A percentile compares a stretch with the other conserved stretches of the same genome.
Evolutionary conservation across 177 flowering plant genomes (phyloP).

Genomic region (Vitis hybrid): DNA sequence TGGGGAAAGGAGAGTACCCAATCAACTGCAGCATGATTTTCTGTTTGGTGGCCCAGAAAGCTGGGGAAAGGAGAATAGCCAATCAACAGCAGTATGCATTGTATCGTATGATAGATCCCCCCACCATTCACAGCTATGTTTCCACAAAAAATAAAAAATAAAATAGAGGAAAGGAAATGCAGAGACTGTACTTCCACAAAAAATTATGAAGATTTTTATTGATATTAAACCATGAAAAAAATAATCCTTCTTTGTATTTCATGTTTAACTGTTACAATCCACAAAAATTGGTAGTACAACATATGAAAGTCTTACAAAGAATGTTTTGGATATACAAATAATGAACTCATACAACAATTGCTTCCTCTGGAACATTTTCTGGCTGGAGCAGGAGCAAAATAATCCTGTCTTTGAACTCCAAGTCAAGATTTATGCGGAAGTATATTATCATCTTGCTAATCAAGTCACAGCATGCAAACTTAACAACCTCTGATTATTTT

Average conservation of each 20-base stretch:
- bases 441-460: not conserved
- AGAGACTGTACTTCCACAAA: no score
- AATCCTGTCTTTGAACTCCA: not conserved
- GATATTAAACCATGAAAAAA: not conserved
- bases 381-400: not conserved
- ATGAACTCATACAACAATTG: constrained; percentile 9
- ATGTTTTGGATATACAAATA: constrained; percentile 6
- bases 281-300: not conserved
- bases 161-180: not conserved
- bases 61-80: no score
- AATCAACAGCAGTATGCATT: no score
- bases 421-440: not conserved
- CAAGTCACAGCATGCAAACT: not conserved
- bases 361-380: not conserved
- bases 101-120: no score
- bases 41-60: no score
- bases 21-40: no score
- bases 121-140: no score
- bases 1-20: no score
- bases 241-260: constrained; percentile 1
- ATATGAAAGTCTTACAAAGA: not conserved
- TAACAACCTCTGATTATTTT: constrained; percentile 4
- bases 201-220: not conserved
- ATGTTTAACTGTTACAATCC: constrained; percentile 4
- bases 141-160: no score